These are phyloP conservation scores for Misopates orontium DNA, from an alignment of 257 asterid genomes.

Conservation along the genomic window DNA sequence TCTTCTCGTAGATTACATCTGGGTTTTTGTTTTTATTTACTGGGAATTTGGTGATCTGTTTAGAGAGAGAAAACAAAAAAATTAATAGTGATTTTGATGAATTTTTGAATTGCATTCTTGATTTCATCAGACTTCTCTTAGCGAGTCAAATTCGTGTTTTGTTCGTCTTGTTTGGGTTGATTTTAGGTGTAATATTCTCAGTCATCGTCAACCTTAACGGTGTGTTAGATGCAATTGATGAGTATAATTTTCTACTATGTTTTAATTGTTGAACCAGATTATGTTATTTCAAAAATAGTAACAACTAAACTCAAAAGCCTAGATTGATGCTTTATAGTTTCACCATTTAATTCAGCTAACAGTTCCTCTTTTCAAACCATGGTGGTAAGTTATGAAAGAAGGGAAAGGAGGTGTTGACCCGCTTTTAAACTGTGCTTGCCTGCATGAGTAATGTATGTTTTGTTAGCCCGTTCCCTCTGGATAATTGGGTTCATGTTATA, in stretches of 20 bases:
- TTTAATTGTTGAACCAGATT: not conserved
- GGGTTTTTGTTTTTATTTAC: too few species aligned
- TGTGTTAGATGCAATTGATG: too few species aligned
- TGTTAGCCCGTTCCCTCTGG: not conserved
- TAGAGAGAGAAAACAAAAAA: too few species aligned
- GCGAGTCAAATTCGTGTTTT: not conserved
- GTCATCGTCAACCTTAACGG: too few species aligned
- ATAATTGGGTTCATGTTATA: not conserved
- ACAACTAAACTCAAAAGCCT: not conserved
- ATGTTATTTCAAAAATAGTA: not conserved
- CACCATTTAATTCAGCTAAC: too few species aligned
- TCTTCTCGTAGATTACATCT: not conserved
- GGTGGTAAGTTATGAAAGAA: not conserved
- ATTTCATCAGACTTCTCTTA: too few species aligned
- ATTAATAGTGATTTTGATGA: too few species aligned
- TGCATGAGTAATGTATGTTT: not conserved
- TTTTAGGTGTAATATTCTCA: not conserved
- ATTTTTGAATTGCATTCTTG: too few species aligned
- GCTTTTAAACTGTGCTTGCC: not conserved
- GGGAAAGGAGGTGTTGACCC: constrained; percentile 6
- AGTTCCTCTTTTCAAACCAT: not conserved
- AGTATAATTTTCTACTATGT: not conserved
- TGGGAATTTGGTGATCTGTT: too few species aligned
- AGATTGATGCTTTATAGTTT: too few species aligned
- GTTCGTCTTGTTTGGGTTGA: not conserved